Conservation (phyloP, 345 rosid species). For the Aegle marmelos region DNA sequence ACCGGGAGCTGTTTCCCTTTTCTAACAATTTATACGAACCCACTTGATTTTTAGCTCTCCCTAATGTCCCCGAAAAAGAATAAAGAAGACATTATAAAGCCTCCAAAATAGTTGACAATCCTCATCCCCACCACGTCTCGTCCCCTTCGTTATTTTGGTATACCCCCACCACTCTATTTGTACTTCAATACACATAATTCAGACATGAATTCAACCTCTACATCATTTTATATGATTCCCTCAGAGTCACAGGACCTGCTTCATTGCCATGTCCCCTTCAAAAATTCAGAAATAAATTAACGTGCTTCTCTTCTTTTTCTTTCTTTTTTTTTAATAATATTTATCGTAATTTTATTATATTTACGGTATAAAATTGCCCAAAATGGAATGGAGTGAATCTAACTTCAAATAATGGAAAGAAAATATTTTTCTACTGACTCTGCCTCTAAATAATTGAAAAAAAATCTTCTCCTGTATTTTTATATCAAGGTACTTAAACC, state of each 20-base stretch:
- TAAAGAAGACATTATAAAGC: slow-evolving; percentile 25
- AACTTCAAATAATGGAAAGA: no score
- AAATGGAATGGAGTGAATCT: no score
- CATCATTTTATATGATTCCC: neutral
- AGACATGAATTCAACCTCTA: slow-evolving; percentile 10
- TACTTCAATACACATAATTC: slow-evolving; percentile 3
- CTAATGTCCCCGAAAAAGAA: slow-evolving; percentile 15
- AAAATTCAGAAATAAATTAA: no score
- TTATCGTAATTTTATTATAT: no score
- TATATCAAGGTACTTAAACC: no score
- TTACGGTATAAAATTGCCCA: no score
- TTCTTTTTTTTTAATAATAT: no score
- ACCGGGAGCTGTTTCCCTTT: neutral
- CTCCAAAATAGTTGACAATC: slow-evolving; percentile 34
- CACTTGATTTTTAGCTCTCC: slow-evolving; percentile 21
- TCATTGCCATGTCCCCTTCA: neutral
- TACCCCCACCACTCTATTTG: neutral
- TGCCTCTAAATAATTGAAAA: no score
- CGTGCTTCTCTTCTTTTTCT: no score
- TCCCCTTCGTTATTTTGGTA: neutral
- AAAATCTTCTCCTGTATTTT: no score
- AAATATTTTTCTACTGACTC: no score
- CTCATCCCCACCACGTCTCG: slow-evolving; percentile 24
- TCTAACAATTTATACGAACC: slow-evolving; percentile 7
- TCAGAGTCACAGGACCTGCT: slow-evolving; percentile 6